A percentile compares a stretch with the other conserved stretches of the same genome.
Conservation (phyloP, 257 asterid species). For the Gynochthodes officinalis region DNA sequence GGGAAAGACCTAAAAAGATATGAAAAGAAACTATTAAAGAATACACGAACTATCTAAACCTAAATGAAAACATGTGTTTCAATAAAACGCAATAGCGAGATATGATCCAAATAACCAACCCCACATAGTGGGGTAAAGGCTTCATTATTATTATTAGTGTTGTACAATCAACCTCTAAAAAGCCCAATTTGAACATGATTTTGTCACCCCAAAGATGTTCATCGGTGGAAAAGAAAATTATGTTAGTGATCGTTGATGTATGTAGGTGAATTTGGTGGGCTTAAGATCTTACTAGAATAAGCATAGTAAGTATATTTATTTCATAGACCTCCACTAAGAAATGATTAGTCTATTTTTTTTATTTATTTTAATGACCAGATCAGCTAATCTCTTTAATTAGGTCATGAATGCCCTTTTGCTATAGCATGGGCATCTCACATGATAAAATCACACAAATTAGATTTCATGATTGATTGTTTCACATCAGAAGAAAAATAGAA, state of each 20-base stretch:
- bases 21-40: too few relatives aligned
- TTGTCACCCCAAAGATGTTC: background rate
- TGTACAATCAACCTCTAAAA: constrained; percentile 8
- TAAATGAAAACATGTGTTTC: too few relatives aligned
- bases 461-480: too few relatives aligned
- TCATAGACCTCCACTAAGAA: background rate
- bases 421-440: background rate
- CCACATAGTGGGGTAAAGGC: too few relatives aligned
- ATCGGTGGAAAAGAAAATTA: background rate
- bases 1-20: too few relatives aligned
- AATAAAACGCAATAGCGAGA: too few relatives aligned
- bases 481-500: too few relatives aligned
- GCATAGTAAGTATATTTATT: background rate
- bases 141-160: too few relatives aligned
- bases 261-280: background rate
- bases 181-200: background rate
- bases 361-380: background rate
- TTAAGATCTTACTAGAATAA: background rate
- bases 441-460: too few relatives aligned
- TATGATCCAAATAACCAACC: too few relatives aligned
- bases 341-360: background rate
- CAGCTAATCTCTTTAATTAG: background rate
- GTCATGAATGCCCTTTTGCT: background rate
- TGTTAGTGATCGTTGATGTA: background rate
- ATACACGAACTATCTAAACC: too few relatives aligned